These are phyloP conservation scores for Parmelia sp. DNA, from an alignment of 495 filamentous ascomycete species.

Conservation along the genomic window DNA sequence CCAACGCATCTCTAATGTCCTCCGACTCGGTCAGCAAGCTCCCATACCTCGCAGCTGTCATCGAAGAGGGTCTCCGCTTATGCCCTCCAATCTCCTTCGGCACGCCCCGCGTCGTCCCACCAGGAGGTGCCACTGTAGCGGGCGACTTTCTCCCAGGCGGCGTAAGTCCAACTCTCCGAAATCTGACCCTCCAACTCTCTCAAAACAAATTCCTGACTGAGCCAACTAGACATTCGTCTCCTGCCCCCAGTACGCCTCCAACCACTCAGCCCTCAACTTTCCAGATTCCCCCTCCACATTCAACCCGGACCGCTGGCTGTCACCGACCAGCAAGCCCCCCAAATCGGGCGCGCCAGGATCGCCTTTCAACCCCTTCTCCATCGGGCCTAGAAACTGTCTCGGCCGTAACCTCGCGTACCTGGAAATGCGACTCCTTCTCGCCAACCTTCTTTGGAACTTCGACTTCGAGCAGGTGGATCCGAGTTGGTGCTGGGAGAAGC, in stretches of 20 bases:
- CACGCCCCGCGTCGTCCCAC: conserved; percentile 42
- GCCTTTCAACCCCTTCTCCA: neutral
- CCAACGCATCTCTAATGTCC: conserved; percentile 30
- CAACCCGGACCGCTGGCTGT: conserved; percentile 22
- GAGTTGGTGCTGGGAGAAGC: neutral
- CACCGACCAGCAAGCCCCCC: neutral
- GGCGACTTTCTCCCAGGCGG: conserved; percentile 11
- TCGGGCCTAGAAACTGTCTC: conserved; percentile 4
- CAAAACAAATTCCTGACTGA: neutral
- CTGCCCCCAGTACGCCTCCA: conserved; percentile 33
- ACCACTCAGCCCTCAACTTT: conserved; percentile 26
- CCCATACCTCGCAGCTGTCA: conserved; percentile 43
- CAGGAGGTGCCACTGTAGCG: conserved; percentile 28
- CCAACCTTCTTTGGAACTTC: conserved; percentile 42
- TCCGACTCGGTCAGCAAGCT: conserved; percentile 33
- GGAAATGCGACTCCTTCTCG: conserved; percentile 42
- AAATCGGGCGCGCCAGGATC: conserved; percentile 5
- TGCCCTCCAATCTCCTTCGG: conserved; percentile 43
- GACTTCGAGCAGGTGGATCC: conserved; percentile 27
- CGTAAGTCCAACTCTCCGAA: neutral
- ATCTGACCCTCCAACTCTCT: neutral
- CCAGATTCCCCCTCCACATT: conserved; percentile 18
- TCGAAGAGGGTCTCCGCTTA: conserved; percentile 48
- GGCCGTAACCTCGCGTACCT: conserved; percentile 36
- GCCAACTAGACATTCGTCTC: conserved; percentile 26